Base-by-base conservation (phyloP, 164 flowering plant species). In the Vitis cinerea region DNA sequence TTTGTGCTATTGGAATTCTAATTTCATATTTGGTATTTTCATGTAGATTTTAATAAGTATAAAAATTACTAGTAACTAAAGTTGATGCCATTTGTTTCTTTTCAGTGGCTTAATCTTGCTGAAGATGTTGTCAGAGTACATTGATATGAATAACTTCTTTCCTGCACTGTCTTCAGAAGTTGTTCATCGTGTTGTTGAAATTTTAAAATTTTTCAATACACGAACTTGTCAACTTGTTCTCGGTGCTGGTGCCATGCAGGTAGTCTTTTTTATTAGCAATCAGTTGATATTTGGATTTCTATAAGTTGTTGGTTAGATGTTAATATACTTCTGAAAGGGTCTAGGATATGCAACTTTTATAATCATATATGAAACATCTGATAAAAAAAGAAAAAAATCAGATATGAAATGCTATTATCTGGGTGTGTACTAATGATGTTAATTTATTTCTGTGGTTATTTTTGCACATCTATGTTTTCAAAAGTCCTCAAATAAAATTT, bases 201-300 rank as follows among this genome's bases (percentile, higher is more conserved):
- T 90, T 65, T 81, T 93, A 76, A 93, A 93, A 67, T 84, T 87
- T 75, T 96, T 93, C 80, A 96, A 96, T 72, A 90, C 97, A 56
- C 84, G 99, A 74, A 86, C 95, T 11, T 88, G 93, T 75, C 97
- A 91, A 71, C 95, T 96, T 72, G 98, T 96, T 77, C 97, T 96
- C 71, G 99, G 99, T 72, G 99, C 98, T 71, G 92, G 93, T 77
- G 98, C 99, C 70, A 91, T 96, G 97, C 97, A 93, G 98, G 98
- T 96, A 82, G 7, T 58, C 9, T 17, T 31, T 14, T 37, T 47
- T 51, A 15, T 13, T 3, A 29, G 56, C 17, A 31, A 10, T 49
- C 23, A 14, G 49, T 55, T 50, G 51, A 23, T 16, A 9, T 47
- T 16, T 62, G 51, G 19, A 62, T n/a, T 47, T 62, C 47, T 10